Evolutionary conservation across 2,329 filamentous ascomycete genomes (phyloP), one percentile per base, ranked within the genome.

Genomic region (Fusarium proliferatum): DNA sequence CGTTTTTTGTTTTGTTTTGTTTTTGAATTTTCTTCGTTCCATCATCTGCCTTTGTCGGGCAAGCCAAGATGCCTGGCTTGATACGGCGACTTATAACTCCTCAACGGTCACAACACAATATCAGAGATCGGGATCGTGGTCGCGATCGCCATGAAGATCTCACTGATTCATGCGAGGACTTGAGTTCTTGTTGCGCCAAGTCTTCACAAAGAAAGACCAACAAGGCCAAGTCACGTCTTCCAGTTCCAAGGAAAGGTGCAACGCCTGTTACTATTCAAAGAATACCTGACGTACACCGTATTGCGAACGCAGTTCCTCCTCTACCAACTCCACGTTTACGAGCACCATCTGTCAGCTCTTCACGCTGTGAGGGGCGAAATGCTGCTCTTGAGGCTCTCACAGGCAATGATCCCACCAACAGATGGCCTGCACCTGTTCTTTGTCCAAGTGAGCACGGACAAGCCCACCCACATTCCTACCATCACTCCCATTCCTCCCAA

Each of bases 301-400:
- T 84, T 63, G 76, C 81, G 38, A 79, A 79, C 30, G 80, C 83
- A 45, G 65, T 83, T 30, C 82, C 85, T 55, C 80, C 82, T 51
- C 76, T 84, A 23, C 81, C 82, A n/a, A 80, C 75, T 59, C 80
- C 80, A 56, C 82, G 80, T 17, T 80, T 81, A 49, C 79, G 81
- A 65, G 84, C 84, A 23, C 84, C 85, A 30, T 81, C 74, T 3
- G 58, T 81, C 51, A 85, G 82, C 71, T 87, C 86, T 78, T 84
- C 87, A 76, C 85, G 83, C 70, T 84, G 79, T 63, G 83, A 86
- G 45, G 80, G 79, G 71, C 79, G 82, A 73, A 77, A 67, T 58
- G 79, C 79, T 60, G 77, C 77, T 42, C 69, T 71, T 55, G 78
- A 80, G 51, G 76, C 77, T 60, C 70, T 80, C 61, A 77, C 75